Percentiles rank a stretch among this genome's conserved stretches.
Evolutionary conservation across 1,284 basidiomycete genomes (phyloP).

Genomic region (Trametes versicolor): DNA sequence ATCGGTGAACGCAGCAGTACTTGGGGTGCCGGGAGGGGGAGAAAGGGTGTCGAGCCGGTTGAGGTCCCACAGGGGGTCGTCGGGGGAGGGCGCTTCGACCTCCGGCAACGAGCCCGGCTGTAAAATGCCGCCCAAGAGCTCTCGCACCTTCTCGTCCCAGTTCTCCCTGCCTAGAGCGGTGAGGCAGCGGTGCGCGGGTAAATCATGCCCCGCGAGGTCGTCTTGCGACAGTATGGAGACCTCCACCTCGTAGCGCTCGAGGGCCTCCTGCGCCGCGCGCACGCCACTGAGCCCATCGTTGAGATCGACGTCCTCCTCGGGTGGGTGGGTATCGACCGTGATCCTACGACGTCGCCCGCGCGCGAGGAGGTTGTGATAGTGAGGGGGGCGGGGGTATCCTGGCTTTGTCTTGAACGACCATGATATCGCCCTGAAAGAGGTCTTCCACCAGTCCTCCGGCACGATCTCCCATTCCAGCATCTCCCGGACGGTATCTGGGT

Average conservation of each 20-base stretch:
- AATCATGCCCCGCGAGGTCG: constrained; percentile 17
- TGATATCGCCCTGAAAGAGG: constrained; percentile 37
- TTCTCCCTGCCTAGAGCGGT: constrained; percentile 20
- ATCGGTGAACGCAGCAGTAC: constrained; percentile 38
- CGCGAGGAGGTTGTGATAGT: constrained; percentile 39
- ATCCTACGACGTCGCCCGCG: constrained; percentile 32
- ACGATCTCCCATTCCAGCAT: constrained; percentile 38
- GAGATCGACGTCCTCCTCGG: constrained; percentile 38
- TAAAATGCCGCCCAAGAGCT: constrained; percentile 39
- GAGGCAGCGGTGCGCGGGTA: constrained; percentile 13
- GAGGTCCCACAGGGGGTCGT: constrained; percentile 37
- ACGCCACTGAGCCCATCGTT: constrained; percentile 40
- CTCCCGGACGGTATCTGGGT: constrained; percentile 18
- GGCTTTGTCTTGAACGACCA: constrained; percentile 41
- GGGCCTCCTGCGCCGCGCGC: constrained; percentile 38
- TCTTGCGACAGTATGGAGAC: constrained; percentile 36
- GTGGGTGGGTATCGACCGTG: constrained; percentile 4
- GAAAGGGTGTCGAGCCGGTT: constrained; percentile 30
- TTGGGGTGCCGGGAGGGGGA: constrained; percentile 28
- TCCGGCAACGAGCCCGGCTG: constrained; percentile 32
- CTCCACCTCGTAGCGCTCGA: constrained; percentile 43
- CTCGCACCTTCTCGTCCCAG: constrained; percentile 40
- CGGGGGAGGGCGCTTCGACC: constrained; percentile 27
- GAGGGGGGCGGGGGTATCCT: constrained; percentile 39
- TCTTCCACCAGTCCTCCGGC: constrained; percentile 39